These are phyloP conservation scores for Scedosporium aurantiacum DNA, from an alignment of 2,329 filamentous ascomycete genomes.

Conservation along the genomic window DNA sequence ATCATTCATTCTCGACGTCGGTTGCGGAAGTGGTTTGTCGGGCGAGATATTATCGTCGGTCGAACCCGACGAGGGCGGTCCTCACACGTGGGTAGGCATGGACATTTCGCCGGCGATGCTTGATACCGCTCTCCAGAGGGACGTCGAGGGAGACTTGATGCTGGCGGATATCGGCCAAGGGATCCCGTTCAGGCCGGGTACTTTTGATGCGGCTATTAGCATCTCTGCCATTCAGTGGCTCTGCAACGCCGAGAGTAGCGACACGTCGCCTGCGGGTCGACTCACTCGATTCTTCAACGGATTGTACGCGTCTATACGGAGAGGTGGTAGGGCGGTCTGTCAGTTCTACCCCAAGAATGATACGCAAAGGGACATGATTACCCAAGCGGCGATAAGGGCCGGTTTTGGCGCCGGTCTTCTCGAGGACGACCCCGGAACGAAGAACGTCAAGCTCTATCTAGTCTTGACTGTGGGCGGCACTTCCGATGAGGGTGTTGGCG, in stretches of 20 bases:
- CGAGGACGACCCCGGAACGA: conserved; percentile 92
- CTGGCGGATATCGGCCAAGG: conserved; percentile 93
- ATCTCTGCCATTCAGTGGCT: conserved; percentile 98
- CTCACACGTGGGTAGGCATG: conserved; percentile 95
- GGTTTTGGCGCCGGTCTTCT: conserved; percentile 92
- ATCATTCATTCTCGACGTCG: conserved; percentile 89
- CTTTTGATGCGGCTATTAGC: conserved; percentile 89
- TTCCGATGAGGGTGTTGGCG: conserved; percentile 36
- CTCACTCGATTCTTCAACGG: conserved; percentile 85
- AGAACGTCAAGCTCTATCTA: conserved; percentile 93
- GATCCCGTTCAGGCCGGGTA: conserved; percentile 81
- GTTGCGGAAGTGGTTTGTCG: conserved; percentile 87
- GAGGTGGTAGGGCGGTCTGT: conserved; percentile 83
- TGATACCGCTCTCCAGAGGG: conserved; percentile 82
- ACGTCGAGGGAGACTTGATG: conserved; percentile 87
- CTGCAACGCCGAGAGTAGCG: conserved; percentile 85
- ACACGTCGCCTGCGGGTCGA: conserved; percentile 68
- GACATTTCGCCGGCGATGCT: conserved; percentile 94
- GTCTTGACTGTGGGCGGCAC: conserved; percentile 76
- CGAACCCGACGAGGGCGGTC: conserved; percentile 59
- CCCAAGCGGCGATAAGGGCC: conserved; percentile 76
- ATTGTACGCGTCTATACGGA: conserved; percentile 69
- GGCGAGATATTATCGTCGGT: conserved; percentile 84
- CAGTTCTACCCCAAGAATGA: conserved; percentile 99
- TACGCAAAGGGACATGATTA: conserved; percentile 84